Conservation (phyloP, 2,329 filamentous ascomycete species). For the Claviceps quebecensis region DNA sequence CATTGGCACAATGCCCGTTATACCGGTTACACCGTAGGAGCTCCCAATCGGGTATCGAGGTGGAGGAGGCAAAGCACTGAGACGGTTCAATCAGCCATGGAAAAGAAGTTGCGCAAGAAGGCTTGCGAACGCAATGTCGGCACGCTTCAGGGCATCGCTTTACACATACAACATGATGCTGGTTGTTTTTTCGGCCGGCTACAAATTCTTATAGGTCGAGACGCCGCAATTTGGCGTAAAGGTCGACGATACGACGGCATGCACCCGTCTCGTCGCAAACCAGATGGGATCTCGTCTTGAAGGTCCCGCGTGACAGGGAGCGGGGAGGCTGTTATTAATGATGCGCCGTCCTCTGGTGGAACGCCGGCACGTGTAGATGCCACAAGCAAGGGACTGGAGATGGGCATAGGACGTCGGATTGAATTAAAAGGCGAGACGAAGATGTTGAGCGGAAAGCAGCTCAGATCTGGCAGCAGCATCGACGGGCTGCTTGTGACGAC, state of each 20-base stretch:
- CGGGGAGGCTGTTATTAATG: not conserved
- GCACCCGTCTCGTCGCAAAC: not conserved
- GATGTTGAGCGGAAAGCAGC: too few species aligned
- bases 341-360: not conserved
- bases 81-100: not conserved
- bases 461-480: not conserved
- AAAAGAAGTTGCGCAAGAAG: not conserved
- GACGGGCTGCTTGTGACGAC: not conserved
- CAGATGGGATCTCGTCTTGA: not conserved
- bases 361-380: not conserved
- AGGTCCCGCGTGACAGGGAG: not conserved
- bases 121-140: not conserved
- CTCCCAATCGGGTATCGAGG: slow-evolving; percentile 66
- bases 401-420: not conserved
- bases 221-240: not conserved
- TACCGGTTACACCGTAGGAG: slow-evolving; percentile 55
- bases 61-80: slow-evolving; percentile 71
- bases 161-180: slow-evolving; percentile 15
- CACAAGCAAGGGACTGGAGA: not conserved
- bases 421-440: not conserved
- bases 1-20: slow-evolving; percentile 55
- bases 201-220: not conserved
- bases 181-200: not conserved
- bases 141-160: not conserved
- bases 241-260: not conserved